Evolutionary conservation across 2,329 filamentous ascomycete species (phyloP).

Genomic region (Alternaria sp.): DNA sequence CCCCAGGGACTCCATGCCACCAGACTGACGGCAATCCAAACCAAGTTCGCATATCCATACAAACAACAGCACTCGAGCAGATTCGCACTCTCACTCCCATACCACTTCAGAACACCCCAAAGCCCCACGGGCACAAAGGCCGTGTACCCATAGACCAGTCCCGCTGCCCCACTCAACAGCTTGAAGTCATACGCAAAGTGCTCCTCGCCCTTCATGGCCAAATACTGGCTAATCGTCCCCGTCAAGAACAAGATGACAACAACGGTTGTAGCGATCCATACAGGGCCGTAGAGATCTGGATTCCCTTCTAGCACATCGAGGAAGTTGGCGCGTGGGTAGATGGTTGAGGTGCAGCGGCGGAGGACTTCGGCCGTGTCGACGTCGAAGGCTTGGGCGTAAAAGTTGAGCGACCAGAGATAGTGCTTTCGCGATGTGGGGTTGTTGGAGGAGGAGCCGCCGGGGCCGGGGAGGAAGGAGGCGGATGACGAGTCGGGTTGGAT

Average conservation of each 20-base stretch:
- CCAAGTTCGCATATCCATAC: constrained; percentile 95
- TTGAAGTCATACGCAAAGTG: constrained; percentile 93
- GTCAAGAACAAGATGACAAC: constrained; percentile 95
- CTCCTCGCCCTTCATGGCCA: constrained; percentile 71
- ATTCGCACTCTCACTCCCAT: constrained; percentile 91
- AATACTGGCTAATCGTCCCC: constrained; percentile 92
- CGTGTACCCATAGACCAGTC: constrained; percentile 95
- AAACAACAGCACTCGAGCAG: constrained; percentile 94
- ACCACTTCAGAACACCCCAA: constrained; percentile 92
- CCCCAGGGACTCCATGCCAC: constrained; percentile 89
- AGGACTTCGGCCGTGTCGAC: constrained; percentile 93
- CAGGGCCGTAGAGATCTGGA: constrained; percentile 93
- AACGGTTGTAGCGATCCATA: constrained; percentile 99
- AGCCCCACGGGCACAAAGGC: constrained; percentile 79
- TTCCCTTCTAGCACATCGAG: constrained; percentile 97
- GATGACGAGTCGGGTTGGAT: constrained; percentile 53
- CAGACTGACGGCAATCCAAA: constrained; percentile 95
- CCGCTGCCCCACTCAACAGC: constrained; percentile 87
- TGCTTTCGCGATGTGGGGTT: constrained; percentile 66
- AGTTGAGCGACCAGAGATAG: constrained; percentile 89
- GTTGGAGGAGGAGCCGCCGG: constrained; percentile 28
- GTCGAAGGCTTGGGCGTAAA: constrained; percentile 98
- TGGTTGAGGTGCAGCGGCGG: constrained; percentile 83
- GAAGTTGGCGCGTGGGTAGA: constrained; percentile 93
- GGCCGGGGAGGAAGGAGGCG: constrained; percentile 51